These are phyloP conservation scores for Leucaena leucocephala DNA, from an alignment of 306 rosid species.

Conservation along the genomic window DNA sequence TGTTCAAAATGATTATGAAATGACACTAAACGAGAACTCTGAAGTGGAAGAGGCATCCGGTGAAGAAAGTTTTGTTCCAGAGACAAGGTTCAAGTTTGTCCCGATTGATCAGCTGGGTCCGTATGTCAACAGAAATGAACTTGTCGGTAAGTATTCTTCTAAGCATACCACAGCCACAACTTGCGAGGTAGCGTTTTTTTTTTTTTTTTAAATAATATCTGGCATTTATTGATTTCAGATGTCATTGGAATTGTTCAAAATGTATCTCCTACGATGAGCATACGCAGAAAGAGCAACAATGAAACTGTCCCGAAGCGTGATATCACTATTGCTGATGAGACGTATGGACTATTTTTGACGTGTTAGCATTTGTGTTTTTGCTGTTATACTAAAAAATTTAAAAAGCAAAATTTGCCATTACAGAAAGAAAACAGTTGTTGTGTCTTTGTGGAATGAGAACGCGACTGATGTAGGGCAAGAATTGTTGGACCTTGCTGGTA, in stretches of 20 bases:
- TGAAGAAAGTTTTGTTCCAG: conserved; percentile 75
- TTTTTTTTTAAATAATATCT: not conserved
- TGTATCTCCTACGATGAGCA: conserved; percentile 86
- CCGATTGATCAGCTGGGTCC: conserved; percentile 87
- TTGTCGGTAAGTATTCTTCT: conserved; percentile 66
- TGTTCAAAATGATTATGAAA: conserved; percentile 86
- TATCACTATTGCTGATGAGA: conserved; percentile 86
- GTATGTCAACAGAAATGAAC: conserved; percentile 62
- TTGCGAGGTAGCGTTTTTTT: not conserved
- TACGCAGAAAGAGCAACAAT: conserved; percentile 77
- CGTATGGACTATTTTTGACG: conserved; percentile 32
- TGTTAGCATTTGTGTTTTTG: not conserved
- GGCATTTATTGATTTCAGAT: conserved; percentile 45
- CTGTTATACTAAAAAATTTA: not conserved
- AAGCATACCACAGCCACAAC: no score
- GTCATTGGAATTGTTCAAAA: conserved; percentile 82
- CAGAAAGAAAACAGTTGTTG: conserved; percentile 84
- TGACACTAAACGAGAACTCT: conserved; percentile 84
- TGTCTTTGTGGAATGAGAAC: conserved; percentile 91
- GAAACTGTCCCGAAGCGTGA: conserved; percentile 88
- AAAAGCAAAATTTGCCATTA: conserved; percentile 9
- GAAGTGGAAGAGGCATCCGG: conserved; percentile 80
- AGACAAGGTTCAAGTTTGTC: conserved; percentile 72
- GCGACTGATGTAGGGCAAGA: conserved; percentile 80
- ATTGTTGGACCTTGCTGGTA: conserved; percentile 61